phyloP scores from a whole-genome alignment of 1,284 basidiomycete species.

The Bjerkandera adusta region DNA sequence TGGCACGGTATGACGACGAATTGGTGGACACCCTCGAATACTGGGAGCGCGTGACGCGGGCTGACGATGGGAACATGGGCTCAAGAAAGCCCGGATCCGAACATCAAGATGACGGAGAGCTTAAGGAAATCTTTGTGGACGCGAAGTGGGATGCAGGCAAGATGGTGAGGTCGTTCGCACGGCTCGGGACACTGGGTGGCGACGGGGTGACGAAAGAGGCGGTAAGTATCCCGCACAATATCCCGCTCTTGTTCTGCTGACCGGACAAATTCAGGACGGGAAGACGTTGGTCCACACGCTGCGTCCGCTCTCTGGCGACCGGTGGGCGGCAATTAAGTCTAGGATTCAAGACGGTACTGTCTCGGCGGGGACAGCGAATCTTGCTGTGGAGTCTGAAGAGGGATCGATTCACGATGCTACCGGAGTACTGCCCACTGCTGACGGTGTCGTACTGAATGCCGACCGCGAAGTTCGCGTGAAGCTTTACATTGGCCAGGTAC shows the following conservation, averaged over 20 bases:
- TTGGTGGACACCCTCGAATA: constrained; percentile 59
- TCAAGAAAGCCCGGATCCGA: constrained; percentile 35
- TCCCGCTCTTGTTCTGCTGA: too few species aligned
- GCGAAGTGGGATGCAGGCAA: constrained; percentile 69
- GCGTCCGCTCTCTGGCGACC: constrained; percentile 40
- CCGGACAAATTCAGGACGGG: too few species aligned
- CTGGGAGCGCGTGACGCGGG: constrained; percentile 56
- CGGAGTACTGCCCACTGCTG: constrained; percentile 27
- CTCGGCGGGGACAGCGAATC: constrained; percentile 21
- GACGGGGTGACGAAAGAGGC: constrained; percentile 33
- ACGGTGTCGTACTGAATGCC: constrained; percentile 63
- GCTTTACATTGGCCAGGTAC: constrained; percentile 72
- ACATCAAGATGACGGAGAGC: constrained; percentile 33
- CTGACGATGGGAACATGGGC: constrained; percentile 39
- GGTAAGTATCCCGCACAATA: too few species aligned
- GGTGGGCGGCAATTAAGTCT: constrained; percentile 42
- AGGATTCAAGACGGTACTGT: constrained; percentile 27
- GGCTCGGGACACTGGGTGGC: constrained; percentile 44
- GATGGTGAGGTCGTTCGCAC: constrained; percentile 76
- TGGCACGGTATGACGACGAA: constrained; percentile 75
- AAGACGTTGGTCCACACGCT: constrained; percentile 44
- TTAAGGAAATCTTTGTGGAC: constrained; percentile 45
- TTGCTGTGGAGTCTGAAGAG: constrained; percentile 36
- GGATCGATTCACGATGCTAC: constrained; percentile 42
- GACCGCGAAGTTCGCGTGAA: constrained; percentile 75